Percentiles rank a stretch among this genome's conserved stretches.
Evolutionary conservation across 352 stramenopile species (phyloP).

Genomic region (Phytophthora sp.): DNA sequence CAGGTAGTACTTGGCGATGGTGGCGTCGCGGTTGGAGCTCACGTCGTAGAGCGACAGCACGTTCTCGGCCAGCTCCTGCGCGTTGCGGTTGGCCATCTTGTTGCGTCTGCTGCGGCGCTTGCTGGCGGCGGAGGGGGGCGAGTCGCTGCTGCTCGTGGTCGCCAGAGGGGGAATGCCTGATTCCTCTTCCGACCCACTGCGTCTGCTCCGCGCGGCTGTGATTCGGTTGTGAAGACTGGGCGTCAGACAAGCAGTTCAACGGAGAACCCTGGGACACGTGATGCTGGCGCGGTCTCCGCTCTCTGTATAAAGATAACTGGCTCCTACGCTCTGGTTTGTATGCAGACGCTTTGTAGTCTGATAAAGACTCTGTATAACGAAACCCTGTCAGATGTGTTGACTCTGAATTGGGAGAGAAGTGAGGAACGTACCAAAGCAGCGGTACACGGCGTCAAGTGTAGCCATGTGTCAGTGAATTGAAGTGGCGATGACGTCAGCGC

Average conservation of each 20-base stretch:
- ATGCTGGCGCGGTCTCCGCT: too few relatives aligned
- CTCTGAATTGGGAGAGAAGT: too few relatives aligned
- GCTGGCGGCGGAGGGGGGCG: neutral
- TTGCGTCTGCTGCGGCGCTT: slow-evolving; percentile 10
- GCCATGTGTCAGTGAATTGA: slow-evolving; percentile 25
- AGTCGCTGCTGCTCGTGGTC: neutral
- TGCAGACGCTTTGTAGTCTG: too few relatives aligned
- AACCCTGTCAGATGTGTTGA: too few relatives aligned
- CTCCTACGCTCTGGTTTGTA: too few relatives aligned
- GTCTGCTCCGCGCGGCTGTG: slow-evolving; percentile 15
- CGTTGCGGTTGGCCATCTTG: slow-evolving; percentile 69
- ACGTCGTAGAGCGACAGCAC: slow-evolving; percentile 88
- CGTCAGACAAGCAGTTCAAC: slow-evolving; percentile 16
- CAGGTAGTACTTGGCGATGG: slow-evolving; percentile 81
- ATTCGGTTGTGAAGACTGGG: slow-evolving; percentile 9
- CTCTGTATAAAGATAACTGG: too few relatives aligned
- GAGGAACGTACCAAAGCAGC: neutral
- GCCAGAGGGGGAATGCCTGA: slow-evolving; percentile 5
- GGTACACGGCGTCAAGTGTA: slow-evolving; percentile 14
- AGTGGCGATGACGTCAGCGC: slow-evolving; percentile 10
- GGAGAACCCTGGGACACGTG: too few relatives aligned
- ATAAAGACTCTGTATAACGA: too few relatives aligned
- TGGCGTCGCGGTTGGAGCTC: slow-evolving; percentile 63
- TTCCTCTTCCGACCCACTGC: slow-evolving; percentile 4
- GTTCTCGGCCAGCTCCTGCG: slow-evolving; percentile 78